Percentiles rank a stretch among this genome's conserved stretches.
Conservation (phyloP, 2,329 filamentous ascomycete species). For the Diaporthe velutina region DNA sequence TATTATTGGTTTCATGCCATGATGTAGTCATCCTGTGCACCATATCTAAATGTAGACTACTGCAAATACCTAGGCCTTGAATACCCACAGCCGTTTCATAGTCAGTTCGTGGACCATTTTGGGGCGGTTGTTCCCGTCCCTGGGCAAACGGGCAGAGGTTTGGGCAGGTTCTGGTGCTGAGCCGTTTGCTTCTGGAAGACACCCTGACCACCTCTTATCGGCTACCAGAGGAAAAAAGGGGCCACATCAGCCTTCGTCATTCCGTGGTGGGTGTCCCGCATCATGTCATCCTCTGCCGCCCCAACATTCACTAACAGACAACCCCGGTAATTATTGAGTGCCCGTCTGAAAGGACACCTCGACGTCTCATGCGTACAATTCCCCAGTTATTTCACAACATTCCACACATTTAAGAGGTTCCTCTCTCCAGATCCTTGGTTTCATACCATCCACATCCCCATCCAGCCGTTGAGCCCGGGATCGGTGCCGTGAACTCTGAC, state of each 20-base stretch:
- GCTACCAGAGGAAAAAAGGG: neutral
- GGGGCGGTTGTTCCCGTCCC: neutral
- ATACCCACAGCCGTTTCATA: neutral
- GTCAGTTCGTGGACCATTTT: neutral
- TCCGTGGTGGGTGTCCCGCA: conserved; percentile 26
- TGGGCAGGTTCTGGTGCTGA: neutral
- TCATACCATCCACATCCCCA: neutral
- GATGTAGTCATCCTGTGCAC: neutral
- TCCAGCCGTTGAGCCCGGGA: neutral
- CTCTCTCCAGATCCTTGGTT: neutral
- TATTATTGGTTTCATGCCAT: neutral
- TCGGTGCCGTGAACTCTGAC: conserved; percentile 9
- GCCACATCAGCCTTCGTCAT: conserved; percentile 27
- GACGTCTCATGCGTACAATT: conserved; percentile 16
- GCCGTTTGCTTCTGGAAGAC: conserved; percentile 19
- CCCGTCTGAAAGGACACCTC: conserved; percentile 36
- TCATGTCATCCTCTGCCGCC: conserved; percentile 19
- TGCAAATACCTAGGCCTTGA: no score
- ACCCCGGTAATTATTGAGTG: conserved; percentile 2
- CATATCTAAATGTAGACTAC: neutral
- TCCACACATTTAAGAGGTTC: neutral
- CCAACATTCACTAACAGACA: neutral
- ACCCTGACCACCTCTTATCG: neutral
- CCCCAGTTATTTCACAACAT: neutral
- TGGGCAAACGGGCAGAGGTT: neutral